phyloP scores from a whole-genome alignment of 1,284 basidiomycete genomes.

The Puccinia horiana region DNA sequence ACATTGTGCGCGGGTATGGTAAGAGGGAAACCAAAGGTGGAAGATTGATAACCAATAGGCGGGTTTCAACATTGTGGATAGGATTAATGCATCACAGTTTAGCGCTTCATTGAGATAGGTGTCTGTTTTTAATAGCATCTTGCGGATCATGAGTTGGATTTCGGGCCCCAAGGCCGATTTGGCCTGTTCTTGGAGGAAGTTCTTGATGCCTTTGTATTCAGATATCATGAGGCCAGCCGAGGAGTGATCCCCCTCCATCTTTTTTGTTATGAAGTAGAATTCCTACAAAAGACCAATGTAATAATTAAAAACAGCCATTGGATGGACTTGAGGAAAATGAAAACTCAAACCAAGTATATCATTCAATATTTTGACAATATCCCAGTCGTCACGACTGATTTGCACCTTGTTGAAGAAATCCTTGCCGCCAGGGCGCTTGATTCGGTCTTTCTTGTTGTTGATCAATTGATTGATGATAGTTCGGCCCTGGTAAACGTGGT shows the following conservation, averaged over 20 bases:
- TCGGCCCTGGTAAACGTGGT: neutral
- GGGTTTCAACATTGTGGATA: constrained; percentile 5
- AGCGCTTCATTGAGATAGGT: constrained; percentile 2
- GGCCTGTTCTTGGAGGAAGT: neutral
- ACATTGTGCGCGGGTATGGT: too few species aligned
- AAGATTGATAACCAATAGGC: neutral
- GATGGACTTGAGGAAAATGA: too few species aligned
- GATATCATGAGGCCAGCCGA: neutral
- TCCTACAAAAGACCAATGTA: neutral
- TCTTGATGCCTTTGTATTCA: neutral
- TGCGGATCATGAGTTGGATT: neutral
- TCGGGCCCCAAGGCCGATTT: neutral
- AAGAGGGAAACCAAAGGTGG: too few species aligned
- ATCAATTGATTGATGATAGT: neutral
- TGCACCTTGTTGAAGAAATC: neutral
- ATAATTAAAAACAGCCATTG: too few species aligned
- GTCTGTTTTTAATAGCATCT: neutral
- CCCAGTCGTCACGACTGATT: neutral
- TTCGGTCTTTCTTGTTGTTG: neutral
- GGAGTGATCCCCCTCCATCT: too few species aligned
- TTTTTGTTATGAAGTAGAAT: neutral
- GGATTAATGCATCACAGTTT: neutral
- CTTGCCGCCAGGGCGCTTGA: neutral
- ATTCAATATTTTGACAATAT: neutral
- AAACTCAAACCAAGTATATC: neutral